Conservation (phyloP, 2,329 filamentous ascomycete genomes). For the Penicillium concentricum region DNA sequence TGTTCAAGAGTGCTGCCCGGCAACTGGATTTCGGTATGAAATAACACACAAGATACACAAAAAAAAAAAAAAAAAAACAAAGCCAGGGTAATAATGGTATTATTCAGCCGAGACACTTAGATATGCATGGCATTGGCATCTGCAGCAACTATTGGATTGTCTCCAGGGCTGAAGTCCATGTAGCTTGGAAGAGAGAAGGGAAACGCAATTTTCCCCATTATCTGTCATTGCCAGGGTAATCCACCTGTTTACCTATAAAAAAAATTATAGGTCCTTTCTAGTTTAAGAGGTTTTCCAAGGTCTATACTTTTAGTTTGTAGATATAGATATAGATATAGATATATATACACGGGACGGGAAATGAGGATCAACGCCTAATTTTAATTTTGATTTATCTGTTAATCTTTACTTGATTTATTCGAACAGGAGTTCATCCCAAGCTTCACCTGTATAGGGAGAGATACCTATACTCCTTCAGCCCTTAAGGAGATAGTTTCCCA, state of each 20-base stretch:
- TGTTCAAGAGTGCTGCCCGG: conserved; percentile 71
- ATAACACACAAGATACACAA: conserved; percentile 11
- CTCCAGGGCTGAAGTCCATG: no score
- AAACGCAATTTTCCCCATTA: no score
- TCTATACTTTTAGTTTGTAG: not conserved
- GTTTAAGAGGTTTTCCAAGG: no score
- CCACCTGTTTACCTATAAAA: no score
- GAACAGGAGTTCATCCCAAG: conserved; percentile 2
- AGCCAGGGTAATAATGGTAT: not conserved
- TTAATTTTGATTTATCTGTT: not conserved
- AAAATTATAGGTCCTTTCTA: no score
- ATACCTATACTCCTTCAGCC: not conserved
- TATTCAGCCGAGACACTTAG: not conserved
- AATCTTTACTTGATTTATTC: not conserved
- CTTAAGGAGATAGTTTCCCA: not conserved
- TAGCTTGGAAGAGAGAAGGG: not conserved
- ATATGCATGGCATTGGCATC: not conserved
- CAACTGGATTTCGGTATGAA: conserved; percentile 71
- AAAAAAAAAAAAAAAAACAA: not conserved
- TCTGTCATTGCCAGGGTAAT: no score
- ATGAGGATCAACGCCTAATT: conserved; percentile 11
- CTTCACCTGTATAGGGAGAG: not conserved
- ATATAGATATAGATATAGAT: not conserved
- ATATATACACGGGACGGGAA: not conserved
- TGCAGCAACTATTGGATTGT: not conserved